These are phyloP conservation scores for Puccinia horiana DNA, from an alignment of 1,284 basidiomycete species.

Conservation along the genomic window DNA sequence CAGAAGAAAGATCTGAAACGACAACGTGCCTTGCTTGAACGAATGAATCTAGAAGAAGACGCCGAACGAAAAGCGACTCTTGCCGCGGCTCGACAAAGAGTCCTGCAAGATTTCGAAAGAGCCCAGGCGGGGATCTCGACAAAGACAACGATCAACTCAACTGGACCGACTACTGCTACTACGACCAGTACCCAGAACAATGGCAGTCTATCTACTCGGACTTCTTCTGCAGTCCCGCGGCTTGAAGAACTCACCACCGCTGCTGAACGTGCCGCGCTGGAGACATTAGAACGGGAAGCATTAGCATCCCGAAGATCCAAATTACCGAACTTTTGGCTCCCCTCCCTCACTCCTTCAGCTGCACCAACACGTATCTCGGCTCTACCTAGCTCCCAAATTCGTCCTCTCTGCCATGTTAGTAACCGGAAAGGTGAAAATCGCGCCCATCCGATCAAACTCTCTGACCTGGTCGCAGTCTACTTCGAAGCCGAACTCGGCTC, in stretches of 20 bases:
- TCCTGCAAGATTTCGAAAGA: conserved; percentile 43
- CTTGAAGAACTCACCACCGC: conserved; percentile 30
- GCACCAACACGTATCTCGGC: conserved; percentile 15
- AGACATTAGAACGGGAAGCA: conserved; percentile 31
- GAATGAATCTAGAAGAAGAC: conserved; percentile 29
- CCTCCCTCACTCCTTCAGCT: conserved; percentile 42
- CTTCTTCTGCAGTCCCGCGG: not conserved
- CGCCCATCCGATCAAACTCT: conserved; percentile 38
- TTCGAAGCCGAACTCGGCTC: conserved; percentile 23
- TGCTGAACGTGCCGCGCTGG: conserved; percentile 33
- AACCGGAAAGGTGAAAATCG: conserved; percentile 39
- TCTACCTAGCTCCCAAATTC: conserved; percentile 24
- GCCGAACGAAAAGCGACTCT: conserved; percentile 32
- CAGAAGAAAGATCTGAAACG: conserved; percentile 47
- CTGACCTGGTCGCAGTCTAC: conserved; percentile 32
- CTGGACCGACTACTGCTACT: not conserved
- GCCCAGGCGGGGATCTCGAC: conserved; percentile 46
- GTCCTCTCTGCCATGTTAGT: conserved; percentile 27
- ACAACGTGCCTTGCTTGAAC: conserved; percentile 31
- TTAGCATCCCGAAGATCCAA: conserved; percentile 31
- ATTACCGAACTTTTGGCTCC: conserved; percentile 48
- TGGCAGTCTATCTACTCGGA: not conserved
- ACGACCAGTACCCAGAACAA: not conserved
- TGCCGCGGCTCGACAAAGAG: conserved; percentile 35
- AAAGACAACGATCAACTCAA: not conserved